Conservation (phyloP, 768 basidiomycete species). For the Rhodotorula diobovata region DNA sequence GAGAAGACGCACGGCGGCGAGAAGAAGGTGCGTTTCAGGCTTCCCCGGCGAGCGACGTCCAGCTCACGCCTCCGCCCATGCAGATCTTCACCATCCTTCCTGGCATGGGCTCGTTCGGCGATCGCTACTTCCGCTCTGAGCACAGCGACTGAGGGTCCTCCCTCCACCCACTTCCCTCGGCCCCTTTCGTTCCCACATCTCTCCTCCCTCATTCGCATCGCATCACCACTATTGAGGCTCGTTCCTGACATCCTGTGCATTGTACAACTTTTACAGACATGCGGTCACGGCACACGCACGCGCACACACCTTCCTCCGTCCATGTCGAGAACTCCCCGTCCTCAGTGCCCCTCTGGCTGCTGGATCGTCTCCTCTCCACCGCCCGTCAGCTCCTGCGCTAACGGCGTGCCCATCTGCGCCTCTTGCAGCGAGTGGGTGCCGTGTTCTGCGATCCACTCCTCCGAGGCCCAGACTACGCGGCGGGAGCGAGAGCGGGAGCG, state of each 20-base stretch:
- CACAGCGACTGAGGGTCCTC: background rate
- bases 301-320: too few relatives aligned
- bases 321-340: too few relatives aligned
- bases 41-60: background rate
- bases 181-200: background rate
- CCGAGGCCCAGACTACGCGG: slow-evolving; percentile 81
- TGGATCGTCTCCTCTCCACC: background rate
- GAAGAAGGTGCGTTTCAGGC: slow-evolving; percentile 50
- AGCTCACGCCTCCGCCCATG: background rate
- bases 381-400: background rate
- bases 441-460: slow-evolving; percentile 82
- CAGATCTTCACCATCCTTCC: slow-evolving; percentile 75
- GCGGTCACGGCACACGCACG: background rate
- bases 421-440: slow-evolving; percentile 57
- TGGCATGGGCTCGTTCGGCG: slow-evolving; percentile 72
- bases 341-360: background rate
- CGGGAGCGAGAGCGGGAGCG: background rate
- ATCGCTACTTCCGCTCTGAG: slow-evolving; percentile 48
- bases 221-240: background rate
- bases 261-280: background rate
- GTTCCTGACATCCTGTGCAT: background rate
- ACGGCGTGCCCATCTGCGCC: background rate
- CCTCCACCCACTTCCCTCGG: background rate
- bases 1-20: slow-evolving; percentile 58
- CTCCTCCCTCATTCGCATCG: background rate